Evolutionary conservation across 192 early-diverging fungal genomes (phyloP).

Genomic region (Cetraspora pellucida): DNA sequence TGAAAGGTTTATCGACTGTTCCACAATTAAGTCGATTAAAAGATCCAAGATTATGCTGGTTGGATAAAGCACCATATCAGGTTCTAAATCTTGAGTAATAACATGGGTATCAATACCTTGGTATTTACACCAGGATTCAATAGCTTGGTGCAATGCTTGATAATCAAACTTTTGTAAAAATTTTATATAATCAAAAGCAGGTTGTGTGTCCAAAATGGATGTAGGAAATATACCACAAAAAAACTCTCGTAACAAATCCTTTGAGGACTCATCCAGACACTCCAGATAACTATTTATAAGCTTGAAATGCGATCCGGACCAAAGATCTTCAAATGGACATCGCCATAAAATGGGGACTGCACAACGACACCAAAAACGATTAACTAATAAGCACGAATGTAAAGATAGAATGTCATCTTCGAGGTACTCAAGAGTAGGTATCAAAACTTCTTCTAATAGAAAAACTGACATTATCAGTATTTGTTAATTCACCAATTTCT

Average conservation of each 20-base stretch:
- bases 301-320: background rate
- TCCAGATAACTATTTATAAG: background rate
- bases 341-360: background rate
- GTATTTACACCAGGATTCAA: background rate
- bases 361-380: constrained; percentile 6
- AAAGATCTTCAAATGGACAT: background rate
- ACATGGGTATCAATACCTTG: background rate
- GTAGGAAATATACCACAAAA: background rate
- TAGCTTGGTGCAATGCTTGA: background rate
- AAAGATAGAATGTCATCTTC: background rate
- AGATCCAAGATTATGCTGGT: background rate
- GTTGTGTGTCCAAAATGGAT: background rate
- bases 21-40: background rate
- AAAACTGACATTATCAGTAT: background rate
- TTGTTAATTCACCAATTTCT: no score
- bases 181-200: background rate
- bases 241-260: background rate
- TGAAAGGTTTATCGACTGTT: background rate
- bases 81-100: background rate
- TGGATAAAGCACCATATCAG: background rate
- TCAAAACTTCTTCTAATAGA: background rate
- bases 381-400: constrained; percentile 1
- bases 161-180: background rate
- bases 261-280: background rate
- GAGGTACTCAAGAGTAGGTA: background rate